Evolutionary conservation across 768 basidiomycete species (phyloP), one percentile per base, ranked within the genome.

Genomic region (Tulasnella sp.): DNA sequence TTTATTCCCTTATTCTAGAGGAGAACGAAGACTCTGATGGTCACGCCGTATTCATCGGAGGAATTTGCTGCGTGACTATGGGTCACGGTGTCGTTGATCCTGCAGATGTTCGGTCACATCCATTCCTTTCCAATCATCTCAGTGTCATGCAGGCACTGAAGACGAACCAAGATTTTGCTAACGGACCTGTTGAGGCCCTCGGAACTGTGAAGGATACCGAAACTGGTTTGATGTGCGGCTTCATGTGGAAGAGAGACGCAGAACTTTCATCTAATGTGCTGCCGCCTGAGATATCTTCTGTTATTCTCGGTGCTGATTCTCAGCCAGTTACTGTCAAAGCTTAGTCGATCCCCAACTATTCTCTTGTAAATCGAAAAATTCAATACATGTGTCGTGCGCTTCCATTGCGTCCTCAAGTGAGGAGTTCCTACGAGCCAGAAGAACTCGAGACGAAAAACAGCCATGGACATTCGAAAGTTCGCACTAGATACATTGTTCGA

Each of bases 1-100:
- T 81, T 46, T 81, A 80, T 70, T 81, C 80, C 20, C 40, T 81
- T 35, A 20, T 81, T n/a, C 80, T 81, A 29, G 70, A 78, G 40
- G 73, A 70, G 23, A 32, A 61, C 23, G 29, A 73, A n/a, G 67
- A 75, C 26, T 18, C 77, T 1, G 79, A 81, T 67, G 76, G 77
- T 11, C 80, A 81, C 48, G 75, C 73, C 2, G 77, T 80, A 32
- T 20, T 39, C 35, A 75, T 80, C 44, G 79, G 74, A 2, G 80
- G 79, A 4, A 48, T 78, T 26, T 20, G 55, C 20, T 80, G 79
- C 48, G 79, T 80, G 2, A 79, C 79, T 7, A 42, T 79, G 71
- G 79, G 79, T 10, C 79, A 80, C 67, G 80, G 80, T 4, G 73
- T 81, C 23, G 79, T 46, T 13, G 77, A 35, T n/a, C 26, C 32